Base-by-base conservation (phyloP, 352 stramenopile species). In the Globisporangium viniferum region DNA sequence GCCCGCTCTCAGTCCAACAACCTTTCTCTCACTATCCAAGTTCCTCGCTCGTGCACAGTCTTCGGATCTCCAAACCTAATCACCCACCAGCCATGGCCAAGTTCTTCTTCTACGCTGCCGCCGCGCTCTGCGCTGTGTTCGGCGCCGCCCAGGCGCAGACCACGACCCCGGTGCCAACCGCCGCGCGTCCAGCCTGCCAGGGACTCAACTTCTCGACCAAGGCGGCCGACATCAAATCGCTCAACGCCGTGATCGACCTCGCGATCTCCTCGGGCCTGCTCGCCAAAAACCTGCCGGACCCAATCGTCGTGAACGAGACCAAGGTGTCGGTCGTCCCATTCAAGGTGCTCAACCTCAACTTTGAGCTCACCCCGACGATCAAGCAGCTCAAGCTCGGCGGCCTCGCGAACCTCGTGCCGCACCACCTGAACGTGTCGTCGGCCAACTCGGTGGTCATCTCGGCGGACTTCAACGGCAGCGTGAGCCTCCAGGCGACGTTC, bases 351-450 rank as follows among this genome's bases (percentile, higher is more conserved):
- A 72, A 72, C 27, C 71, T 75, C 55, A 64, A 73, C 27, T 79
- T 82, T 54, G 66, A 68, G 22, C 64, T 74, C 48, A 70, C 66
- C 2, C 59, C 75, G 24, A 67, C 66, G 49, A 70, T 81, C 63
- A 66, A 77, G n/a, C 39, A 62, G 10, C 60, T 82, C 51, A 73
- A 79, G 54, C 29, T 78, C 41, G 70, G 62, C 31, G 75, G 75
- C 1, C 62, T 76, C 64, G 73, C 75, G 33, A 74, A 55, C 39
- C 61, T 82, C 54, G 55, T 75, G 53, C 70, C 73, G 39, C 55
- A 65, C 22, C 66, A 80, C 66, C 68, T 82, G 64, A 80, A 78
- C 54, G 73, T 76, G 53, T 78, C 73, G 22, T 70, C 65, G 12
- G 44, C 62, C 64, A 60, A 78, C 55, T 53, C 56, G 6, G 61